Evolutionary conservation across 176 grass and related monocot genomes (phyloP).

Genomic region (Dendrocalamus sinicus): DNA sequence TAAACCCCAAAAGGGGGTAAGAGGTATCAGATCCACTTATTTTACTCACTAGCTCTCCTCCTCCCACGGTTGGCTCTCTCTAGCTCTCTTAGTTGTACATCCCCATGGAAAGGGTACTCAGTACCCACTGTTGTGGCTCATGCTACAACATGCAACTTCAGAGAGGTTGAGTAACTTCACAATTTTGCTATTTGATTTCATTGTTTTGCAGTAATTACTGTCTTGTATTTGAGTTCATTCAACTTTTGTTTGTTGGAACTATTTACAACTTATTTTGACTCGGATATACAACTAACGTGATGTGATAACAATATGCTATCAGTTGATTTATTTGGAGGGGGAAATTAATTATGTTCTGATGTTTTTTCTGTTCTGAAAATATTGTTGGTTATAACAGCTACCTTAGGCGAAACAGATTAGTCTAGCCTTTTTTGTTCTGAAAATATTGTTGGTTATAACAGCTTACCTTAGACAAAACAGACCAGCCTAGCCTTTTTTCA

Average conservation of each 20-base stretch:
- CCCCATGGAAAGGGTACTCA: too few relatives aligned
- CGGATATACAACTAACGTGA: slow-evolving; percentile 3
- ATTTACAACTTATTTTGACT: slow-evolving; percentile 1
- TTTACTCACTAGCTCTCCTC: too few relatives aligned
- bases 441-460: slow-evolving; percentile 31
- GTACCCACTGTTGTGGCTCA: too few relatives aligned
- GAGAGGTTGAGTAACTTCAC: slow-evolving; percentile 62
- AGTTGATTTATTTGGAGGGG: slow-evolving; percentile 11
- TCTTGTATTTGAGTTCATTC: slow-evolving; percentile 27
- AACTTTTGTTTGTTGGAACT: slow-evolving; percentile 28
- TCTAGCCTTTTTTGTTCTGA: slow-evolving; percentile 1
- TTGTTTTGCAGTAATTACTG: slow-evolving; percentile 21
- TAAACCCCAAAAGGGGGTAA: too few relatives aligned
- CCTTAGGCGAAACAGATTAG: not conserved
- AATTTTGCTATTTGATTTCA: slow-evolving; percentile 27
- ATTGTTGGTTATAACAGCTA: slow-evolving; percentile 30
- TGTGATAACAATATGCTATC: slow-evolving; percentile 10
- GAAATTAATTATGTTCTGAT: slow-evolving; percentile 21
- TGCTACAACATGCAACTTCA: slow-evolving; percentile 32
- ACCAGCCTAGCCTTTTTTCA: slow-evolving; percentile 8
- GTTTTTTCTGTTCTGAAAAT: slow-evolving; percentile 27
- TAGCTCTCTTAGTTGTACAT: too few relatives aligned
- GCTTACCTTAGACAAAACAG: not conserved
- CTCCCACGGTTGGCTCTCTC: too few relatives aligned
- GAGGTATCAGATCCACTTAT: too few relatives aligned